Conservation (phyloP, 2,329 filamentous ascomycete genomes). For the Neonectria sp. region DNA sequence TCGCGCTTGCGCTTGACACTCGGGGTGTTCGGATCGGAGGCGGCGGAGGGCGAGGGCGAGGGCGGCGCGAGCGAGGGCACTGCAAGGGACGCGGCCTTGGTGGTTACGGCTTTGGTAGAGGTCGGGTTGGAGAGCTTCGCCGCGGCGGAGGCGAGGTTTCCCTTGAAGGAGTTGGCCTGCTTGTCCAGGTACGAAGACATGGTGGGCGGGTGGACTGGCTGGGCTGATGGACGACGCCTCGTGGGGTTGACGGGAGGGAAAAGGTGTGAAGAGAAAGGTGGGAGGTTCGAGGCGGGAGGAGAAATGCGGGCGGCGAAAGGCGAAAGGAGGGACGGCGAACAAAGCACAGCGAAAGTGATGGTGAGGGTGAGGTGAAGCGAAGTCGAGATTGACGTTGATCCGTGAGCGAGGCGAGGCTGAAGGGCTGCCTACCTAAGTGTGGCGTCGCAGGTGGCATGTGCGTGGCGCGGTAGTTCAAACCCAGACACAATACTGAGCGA, state of each 20-base stretch:
- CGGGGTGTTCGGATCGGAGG: slow-evolving; percentile 74
- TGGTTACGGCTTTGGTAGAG: slow-evolving; percentile 52
- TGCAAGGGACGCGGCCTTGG: slow-evolving; percentile 52
- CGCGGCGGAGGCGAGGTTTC: slow-evolving; percentile 74
- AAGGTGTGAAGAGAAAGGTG: neutral
- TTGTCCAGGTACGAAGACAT: slow-evolving; percentile 77
- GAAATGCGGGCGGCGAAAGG: slow-evolving; percentile 18
- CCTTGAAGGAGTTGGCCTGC: slow-evolving; percentile 74
- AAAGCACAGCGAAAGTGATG: slow-evolving; percentile 23
- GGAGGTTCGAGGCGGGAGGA: neutral
- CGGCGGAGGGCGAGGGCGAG: slow-evolving; percentile 74
- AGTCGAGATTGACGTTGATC: slow-evolving; percentile 44
- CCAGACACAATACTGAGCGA: neutral
- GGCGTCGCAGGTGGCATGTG: slow-evolving; percentile 30
- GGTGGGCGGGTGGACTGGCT: slow-evolving; percentile 45
- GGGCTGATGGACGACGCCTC: slow-evolving; percentile 20
- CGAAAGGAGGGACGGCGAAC: slow-evolving; percentile 29
- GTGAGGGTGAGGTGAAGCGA: slow-evolving; percentile 25
- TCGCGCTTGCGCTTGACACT: slow-evolving; percentile 75
- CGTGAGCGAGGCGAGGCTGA: slow-evolving; percentile 43
- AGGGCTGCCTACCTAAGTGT: slow-evolving; percentile 27
- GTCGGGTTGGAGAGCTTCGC: slow-evolving; percentile 71
- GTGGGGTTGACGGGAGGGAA: slow-evolving; percentile 7
- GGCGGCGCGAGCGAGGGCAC: slow-evolving; percentile 65
- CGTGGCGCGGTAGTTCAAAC: neutral